Evolutionary conservation across 176 grass and related monocot genomes (phyloP), one percentile per base, ranked within the genome.

Genomic region (Microstegium vimineum): DNA sequence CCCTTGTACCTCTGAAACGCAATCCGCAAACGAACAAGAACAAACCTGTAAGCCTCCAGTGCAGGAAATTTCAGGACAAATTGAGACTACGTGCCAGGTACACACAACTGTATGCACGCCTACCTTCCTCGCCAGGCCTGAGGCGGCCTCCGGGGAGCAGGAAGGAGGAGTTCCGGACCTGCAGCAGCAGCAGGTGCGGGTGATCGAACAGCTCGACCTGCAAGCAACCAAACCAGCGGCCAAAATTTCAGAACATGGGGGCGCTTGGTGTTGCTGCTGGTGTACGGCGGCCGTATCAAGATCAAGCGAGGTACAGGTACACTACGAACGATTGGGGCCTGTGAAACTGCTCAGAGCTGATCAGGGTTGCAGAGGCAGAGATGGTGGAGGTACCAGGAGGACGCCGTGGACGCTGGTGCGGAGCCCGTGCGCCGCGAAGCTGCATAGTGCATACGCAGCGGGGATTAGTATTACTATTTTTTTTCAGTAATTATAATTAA

Each of bases 101-200:
- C 47, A 51, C 47, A 22, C 18, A 54, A 54, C 6, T 52, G n/a
- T 22, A 59, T 57, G 52, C 2, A 8, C 45, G 6, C 10, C 11
- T 68, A 91, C 89, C 89, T 85, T 81, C 85, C 83, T 94, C 92
- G 51, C 84, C 78, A 4, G 68, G 78, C 56, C 89, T 75, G 18
- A 94, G 32, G 38, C 89, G 81, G 46, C 89, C 92, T 36, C 92
- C 87, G 0, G 92, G 92, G 14, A 94, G 84, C 62, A 76, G 49
- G 72, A 89, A 94, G 38, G 66, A 87, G 22, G 87, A 94, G 74
- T 94, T 94, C 69, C 84, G 89, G 73, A 91, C 84, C 42, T 94
- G 92, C 63, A 94, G 82, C 28, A 91, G 78, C 68, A 91, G 77
- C 12, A 91, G 36, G 73, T 91, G 89, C 4, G 92, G 92, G 31